Conservation (phyloP, 257 asterid species). For the Vinca minor region DNA sequence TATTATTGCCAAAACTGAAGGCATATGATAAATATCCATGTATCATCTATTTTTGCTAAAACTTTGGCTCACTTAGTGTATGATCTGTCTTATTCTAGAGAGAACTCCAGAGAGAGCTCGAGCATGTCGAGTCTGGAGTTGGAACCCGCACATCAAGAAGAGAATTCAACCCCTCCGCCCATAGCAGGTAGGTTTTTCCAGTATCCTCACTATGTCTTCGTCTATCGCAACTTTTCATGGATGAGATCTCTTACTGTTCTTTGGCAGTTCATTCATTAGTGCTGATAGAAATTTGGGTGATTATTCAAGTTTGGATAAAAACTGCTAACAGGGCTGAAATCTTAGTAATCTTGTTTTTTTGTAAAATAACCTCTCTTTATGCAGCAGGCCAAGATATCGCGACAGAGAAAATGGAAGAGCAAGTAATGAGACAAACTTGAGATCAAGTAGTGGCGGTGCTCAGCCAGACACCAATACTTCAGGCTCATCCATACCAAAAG, state of each 20-base stretch:
- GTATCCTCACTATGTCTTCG: background rate
- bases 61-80: background rate
- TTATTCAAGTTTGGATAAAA: background rate
- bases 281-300: slow-evolving; percentile 1
- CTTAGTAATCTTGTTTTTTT: background rate
- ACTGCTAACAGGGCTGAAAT: background rate
- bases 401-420: slow-evolving; percentile 76
- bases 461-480: slow-evolving; percentile 36
- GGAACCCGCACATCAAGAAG: slow-evolving; percentile 73
- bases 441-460: slow-evolving; percentile 34
- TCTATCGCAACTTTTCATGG: slow-evolving; percentile 6
- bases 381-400: slow-evolving; percentile 59
- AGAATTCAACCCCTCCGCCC: slow-evolving; percentile 64
- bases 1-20: background rate
- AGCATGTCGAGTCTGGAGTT: slow-evolving; percentile 86
- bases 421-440: slow-evolving; percentile 46
- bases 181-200: slow-evolving; percentile 53
- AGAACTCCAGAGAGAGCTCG: slow-evolving; percentile 92
- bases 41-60: background rate
- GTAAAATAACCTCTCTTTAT: background rate
- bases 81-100: slow-evolving; percentile 41
- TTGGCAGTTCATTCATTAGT: background rate
- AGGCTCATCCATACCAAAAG: slow-evolving; percentile 33
- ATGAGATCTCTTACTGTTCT: background rate
- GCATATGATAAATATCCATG: background rate